Evolutionary conservation across 805 yeast genomes (phyloP).

Genomic region (Priceomyces fermenticarens): DNA sequence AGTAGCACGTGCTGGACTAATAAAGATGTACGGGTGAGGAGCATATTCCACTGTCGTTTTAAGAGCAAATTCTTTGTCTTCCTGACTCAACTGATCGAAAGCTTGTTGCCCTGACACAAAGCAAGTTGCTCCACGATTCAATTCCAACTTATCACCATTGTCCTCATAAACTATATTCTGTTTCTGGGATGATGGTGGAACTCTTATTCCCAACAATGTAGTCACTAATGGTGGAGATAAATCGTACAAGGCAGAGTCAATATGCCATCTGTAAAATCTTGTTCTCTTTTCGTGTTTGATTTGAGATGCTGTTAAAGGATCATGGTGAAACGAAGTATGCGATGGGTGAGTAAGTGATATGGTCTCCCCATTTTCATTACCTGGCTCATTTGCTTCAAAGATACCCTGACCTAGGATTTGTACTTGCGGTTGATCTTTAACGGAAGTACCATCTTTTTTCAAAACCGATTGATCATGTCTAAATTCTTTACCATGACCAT

Average conservation of each 20-base stretch:
- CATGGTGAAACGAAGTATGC: conserved; percentile 76
- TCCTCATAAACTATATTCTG: conserved; percentile 63
- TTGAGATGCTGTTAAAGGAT: conserved; percentile 60
- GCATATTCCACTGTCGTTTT: conserved; percentile 83
- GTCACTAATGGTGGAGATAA: conserved; percentile 85
- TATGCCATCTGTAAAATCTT: conserved; percentile 90
- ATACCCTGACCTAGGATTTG: conserved; percentile 85
- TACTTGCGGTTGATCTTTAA: conserved; percentile 83
- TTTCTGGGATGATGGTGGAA: conserved; percentile 64
- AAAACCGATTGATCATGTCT: conserved; percentile 57
- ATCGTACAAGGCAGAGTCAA: conserved; percentile 84
- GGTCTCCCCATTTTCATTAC: conserved; percentile 60
- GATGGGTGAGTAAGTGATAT: conserved; percentile 77
- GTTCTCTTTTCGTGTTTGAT: conserved; percentile 60
- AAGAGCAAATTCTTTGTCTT: conserved; percentile 72
- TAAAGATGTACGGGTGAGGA: conserved; percentile 88
- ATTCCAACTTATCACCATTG: conserved; percentile 55
- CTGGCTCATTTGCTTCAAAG: conserved; percentile 52
- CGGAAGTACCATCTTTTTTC: conserved; percentile 75
- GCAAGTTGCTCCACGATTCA: conserved; percentile 86
- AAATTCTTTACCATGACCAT: conserved; percentile 81
- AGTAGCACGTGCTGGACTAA: conserved; percentile 76
- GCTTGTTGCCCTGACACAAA: conserved; percentile 85
- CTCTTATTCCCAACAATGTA: conserved; percentile 77
- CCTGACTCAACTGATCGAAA: conserved; percentile 60